Evolutionary conservation across 2,329 filamentous ascomycete genomes (phyloP).

Genomic region (Albophoma yamanashiensis): DNA sequence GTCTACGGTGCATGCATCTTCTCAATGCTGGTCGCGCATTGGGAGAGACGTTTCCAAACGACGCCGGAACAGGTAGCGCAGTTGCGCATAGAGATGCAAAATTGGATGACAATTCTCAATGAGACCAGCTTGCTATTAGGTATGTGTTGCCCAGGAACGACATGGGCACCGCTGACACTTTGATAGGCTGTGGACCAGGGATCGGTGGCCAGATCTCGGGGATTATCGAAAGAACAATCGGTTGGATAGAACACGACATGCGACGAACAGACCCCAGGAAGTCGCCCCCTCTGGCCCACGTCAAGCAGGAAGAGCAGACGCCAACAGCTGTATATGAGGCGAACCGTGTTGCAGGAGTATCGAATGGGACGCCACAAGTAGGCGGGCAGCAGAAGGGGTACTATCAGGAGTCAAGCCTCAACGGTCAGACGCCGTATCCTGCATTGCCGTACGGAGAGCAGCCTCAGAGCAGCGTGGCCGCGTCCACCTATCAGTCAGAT

Average conservation of each 20-base stretch:
- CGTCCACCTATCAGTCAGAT: conserved; percentile 15
- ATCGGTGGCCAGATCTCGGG: conserved; percentile 32
- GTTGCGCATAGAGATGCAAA: conserved; percentile 57
- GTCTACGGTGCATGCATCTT: conserved; percentile 66
- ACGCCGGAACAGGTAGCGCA: conserved; percentile 45
- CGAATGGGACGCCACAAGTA: conserved; percentile 6
- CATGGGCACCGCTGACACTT: conserved; percentile 6
- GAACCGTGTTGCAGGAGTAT: conserved; percentile 1
- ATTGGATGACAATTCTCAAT: conserved; percentile 57
- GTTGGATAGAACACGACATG: conserved; percentile 42
- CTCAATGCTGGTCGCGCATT: conserved; percentile 58
- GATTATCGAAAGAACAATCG: conserved; percentile 40
- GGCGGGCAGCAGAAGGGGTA: conserved; percentile 12
- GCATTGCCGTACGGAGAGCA: conserved; percentile 18
- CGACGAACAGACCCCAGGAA: conserved; percentile 17
- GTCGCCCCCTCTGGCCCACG: conserved; percentile 10
- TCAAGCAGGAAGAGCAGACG: conserved; percentile 28
- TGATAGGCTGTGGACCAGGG: conserved; percentile 30
- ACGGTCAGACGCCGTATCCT: conserved; percentile 17
- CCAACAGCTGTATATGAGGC: conserved; percentile 5
- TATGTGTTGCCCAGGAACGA: conserved; percentile 25
- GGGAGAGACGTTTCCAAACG: conserved; percentile 52
- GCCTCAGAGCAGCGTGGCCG: conserved; percentile 9
- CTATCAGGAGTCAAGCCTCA: conserved; percentile 15
- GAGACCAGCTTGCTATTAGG: conserved; percentile 58